Conservation (phyloP, 2,329 filamentous ascomycete species). For the Aspergillus fructus region DNA sequence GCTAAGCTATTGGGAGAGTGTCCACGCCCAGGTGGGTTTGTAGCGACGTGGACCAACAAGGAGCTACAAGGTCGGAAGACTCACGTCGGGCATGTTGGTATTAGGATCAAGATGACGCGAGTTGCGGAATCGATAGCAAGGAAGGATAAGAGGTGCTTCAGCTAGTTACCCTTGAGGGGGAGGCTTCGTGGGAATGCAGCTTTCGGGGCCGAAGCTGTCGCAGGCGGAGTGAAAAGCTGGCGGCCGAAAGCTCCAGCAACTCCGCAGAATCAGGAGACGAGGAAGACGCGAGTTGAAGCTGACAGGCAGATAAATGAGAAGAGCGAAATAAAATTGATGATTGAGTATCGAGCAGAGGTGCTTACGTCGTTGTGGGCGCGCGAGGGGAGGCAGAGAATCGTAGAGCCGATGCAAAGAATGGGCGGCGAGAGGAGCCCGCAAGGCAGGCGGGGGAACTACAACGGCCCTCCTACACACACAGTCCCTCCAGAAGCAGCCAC, state of each 20-base stretch:
- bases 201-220: constrained; percentile 10
- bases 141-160: not conserved
- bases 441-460: constrained; percentile 6
- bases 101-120: constrained; percentile 1
- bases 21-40: constrained; percentile 8
- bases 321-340: not conserved
- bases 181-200: constrained; percentile 3
- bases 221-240: constrained; percentile 17
- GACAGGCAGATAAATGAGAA: not conserved
- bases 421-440: not conserved
- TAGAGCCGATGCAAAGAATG: not conserved
- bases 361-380: constrained; percentile 1
- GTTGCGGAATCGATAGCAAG: constrained; percentile 3
- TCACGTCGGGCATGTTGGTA: constrained; percentile 37
- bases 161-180: constrained; percentile 1
- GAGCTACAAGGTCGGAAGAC: constrained; percentile 13
- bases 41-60: not conserved
- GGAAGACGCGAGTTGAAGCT: not conserved
- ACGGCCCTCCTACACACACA: too few relatives aligned
- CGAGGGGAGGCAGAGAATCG: constrained; percentile 4
- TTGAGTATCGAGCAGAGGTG: not conserved
- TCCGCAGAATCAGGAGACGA: not conserved
- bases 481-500: not conserved
- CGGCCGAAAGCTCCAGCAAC: constrained; percentile 3
- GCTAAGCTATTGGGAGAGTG: not conserved